Base-by-base conservation (phyloP, 768 basidiomycete genomes). In the Tremella fuciformis region DNA sequence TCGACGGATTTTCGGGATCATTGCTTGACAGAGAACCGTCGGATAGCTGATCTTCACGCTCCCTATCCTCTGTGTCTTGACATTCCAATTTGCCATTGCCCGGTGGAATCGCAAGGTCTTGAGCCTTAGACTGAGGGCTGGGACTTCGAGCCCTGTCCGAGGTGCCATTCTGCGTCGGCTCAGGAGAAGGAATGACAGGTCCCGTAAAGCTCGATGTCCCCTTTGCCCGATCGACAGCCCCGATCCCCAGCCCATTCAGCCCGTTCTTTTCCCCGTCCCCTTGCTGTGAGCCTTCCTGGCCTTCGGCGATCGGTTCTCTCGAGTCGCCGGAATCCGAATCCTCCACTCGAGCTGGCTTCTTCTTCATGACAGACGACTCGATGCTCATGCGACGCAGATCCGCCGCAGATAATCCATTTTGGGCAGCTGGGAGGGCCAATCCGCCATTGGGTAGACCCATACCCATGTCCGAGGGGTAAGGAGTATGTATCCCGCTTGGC, bases 371-470 rank as follows among this genome's bases (percentile, higher is more conserved):
- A 11, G 40, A 55, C 22, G 22, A 40, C 24, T 63, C 57, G 19
- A 63, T 62, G 38, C 61, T 62, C 34, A 59, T 50, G n/a, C 62
- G 52, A n/a, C 62, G 25, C 19, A 58, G 19, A 13, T 62, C 61
- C 19, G 50, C 61, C 8, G 51, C 44, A 4, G 58, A 38, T 25
- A 42, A 16, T 18, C 29, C 26, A 13, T 25, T 46, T 15, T 26
- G 19, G 24, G 9, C 19, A n/a, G n/a, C 16, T n/a, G 4, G 55
- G n/a, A 13, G 24, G 34, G 24, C 22, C 19, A 18, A 11, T 34
- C 21, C 34, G 19, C 46, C 46, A 22, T 57, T 57, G 24, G 48
- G 60, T 13, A 29, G 24, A 15, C 61, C 61, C 9, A 58, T 18
- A 19, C 61, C 64, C 18, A 65, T 53, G 21, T 62, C 61, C 38